Evolutionary conservation across 768 basidiomycete species (phyloP).

Genomic region (Hebeloma cylindrosporum): DNA sequence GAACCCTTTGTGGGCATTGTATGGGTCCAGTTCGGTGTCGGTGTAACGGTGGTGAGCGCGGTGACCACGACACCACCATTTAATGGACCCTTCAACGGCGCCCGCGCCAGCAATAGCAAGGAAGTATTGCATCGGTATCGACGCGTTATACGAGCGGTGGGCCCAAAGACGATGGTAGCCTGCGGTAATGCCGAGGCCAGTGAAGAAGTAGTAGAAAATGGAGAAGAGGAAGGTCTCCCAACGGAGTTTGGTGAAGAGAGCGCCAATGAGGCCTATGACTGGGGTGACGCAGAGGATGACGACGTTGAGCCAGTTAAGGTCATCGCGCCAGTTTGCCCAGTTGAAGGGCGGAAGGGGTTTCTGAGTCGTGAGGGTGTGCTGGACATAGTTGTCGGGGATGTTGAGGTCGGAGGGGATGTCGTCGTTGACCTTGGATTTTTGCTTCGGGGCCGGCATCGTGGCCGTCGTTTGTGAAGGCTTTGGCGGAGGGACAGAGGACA

Average conservation of each 20-base stretch:
- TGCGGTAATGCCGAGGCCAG: slow-evolving; percentile 85
- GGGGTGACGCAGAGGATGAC: slow-evolving; percentile 75
- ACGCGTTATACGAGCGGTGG: slow-evolving; percentile 93
- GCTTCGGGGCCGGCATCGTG: slow-evolving; percentile 8
- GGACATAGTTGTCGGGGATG: slow-evolving; percentile 83
- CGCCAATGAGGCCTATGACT: slow-evolving; percentile 69
- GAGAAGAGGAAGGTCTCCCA: slow-evolving; percentile 70
- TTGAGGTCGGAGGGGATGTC: slow-evolving; percentile 49
- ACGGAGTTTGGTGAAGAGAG: slow-evolving; percentile 59
- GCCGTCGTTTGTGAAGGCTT: no score
- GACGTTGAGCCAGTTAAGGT: slow-evolving; percentile 79
- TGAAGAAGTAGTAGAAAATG: slow-evolving; percentile 40
- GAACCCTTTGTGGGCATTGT: slow-evolving; percentile 89
- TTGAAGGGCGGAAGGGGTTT: slow-evolving; percentile 69
- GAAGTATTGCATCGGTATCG: slow-evolving; percentile 78
- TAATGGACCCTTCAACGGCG: slow-evolving; percentile 94
- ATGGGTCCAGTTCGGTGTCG: slow-evolving; percentile 95
- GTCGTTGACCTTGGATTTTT: slow-evolving; percentile 21
- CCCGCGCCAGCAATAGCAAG: slow-evolving; percentile 87
- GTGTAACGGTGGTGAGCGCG: slow-evolving; percentile 97
- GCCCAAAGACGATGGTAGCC: slow-evolving; percentile 99
- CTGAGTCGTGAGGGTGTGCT: slow-evolving; percentile 66
- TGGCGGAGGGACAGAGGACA: no score
- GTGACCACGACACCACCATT: slow-evolving; percentile 99
- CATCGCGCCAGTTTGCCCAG: slow-evolving; percentile 54